phyloP scores from a whole-genome alignment of 129 eudicot species.

The Artemisia argyi region DNA sequence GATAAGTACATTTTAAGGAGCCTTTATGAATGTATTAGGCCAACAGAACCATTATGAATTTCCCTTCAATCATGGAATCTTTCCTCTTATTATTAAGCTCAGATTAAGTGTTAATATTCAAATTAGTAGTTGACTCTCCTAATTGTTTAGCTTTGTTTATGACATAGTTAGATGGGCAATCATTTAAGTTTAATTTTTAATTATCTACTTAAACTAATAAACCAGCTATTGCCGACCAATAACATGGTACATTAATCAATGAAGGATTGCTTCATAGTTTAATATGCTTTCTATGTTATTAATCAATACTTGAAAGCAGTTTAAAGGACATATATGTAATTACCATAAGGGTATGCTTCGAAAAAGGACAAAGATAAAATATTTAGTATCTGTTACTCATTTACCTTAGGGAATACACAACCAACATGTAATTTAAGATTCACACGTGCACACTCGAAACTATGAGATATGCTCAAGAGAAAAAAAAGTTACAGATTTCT shows the following conservation, averaged over 20 bases:
- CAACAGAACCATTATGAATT: conserved; percentile 17
- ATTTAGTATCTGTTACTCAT: neutral
- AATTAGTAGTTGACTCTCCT: conserved; percentile 37
- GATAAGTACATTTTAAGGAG: conserved; percentile 11
- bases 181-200: conserved; percentile 21
- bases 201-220: neutral
- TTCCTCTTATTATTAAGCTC: conserved; percentile 24
- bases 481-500: neutral
- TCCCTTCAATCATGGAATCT: conserved; percentile 24
- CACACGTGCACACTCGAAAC: conserved; percentile 34
- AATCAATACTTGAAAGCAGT: neutral
- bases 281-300: conserved; percentile 14
- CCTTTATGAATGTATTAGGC: conserved; percentile 15
- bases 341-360: conserved; percentile 20
- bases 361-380: conserved; percentile 20
- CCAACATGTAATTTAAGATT: conserved; percentile 25
- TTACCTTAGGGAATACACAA: conserved; percentile 33
- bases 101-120: conserved; percentile 11
- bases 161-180: conserved; percentile 20
- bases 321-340: conserved; percentile 14
- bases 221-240: conserved; percentile 42
- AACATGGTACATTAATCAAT: conserved; percentile 41
- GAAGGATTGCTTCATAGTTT: conserved; percentile 20
- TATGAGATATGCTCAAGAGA: neutral
- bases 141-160: conserved; percentile 29